These are phyloP conservation scores for Passalora sequoiae DNA, from an alignment of 2,329 filamentous ascomycete species.

Conservation along the genomic window DNA sequence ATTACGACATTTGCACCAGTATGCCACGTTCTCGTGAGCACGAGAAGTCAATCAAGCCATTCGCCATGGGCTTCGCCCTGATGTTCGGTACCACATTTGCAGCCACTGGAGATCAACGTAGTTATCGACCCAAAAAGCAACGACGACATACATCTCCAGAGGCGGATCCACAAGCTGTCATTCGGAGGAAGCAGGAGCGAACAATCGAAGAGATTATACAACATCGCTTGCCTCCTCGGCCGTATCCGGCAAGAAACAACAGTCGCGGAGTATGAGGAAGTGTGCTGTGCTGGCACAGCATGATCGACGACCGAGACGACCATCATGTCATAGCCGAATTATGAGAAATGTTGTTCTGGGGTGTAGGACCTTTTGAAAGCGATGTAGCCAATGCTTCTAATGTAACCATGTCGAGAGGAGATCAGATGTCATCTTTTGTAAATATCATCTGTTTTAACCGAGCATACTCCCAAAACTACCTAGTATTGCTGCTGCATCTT, in stretches of 20 bases:
- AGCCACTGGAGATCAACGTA: neutral
- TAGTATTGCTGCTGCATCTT: too few relatives aligned
- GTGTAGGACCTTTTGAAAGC: too few relatives aligned
- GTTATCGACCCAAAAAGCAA: neutral
- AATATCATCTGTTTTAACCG: too few relatives aligned
- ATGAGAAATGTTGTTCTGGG: too few relatives aligned
- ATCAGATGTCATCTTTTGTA: too few relatives aligned
- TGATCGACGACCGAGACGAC: too few relatives aligned
- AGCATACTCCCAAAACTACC: too few relatives aligned
- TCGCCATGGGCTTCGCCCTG: neutral
- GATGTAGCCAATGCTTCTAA: too few relatives aligned
- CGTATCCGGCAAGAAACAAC: conserved; percentile 1
- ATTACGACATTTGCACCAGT: neutral
- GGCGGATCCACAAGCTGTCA: neutral
- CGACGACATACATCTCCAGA: neutral
- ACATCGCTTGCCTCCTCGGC: neutral
- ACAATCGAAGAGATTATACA: neutral
- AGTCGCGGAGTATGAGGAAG: neutral
- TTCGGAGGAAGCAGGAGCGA: neutral
- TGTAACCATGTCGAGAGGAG: too few relatives aligned
- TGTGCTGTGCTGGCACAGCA: too few relatives aligned
- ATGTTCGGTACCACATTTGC: neutral
- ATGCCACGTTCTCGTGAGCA: neutral
- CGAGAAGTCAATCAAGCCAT: neutral
- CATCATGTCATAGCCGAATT: too few relatives aligned